A percentile compares a stretch with the other conserved stretches of the same genome.
Conservation (phyloP, 352 stramenopile genomes). For the Phytophthora nicotianae region DNA sequence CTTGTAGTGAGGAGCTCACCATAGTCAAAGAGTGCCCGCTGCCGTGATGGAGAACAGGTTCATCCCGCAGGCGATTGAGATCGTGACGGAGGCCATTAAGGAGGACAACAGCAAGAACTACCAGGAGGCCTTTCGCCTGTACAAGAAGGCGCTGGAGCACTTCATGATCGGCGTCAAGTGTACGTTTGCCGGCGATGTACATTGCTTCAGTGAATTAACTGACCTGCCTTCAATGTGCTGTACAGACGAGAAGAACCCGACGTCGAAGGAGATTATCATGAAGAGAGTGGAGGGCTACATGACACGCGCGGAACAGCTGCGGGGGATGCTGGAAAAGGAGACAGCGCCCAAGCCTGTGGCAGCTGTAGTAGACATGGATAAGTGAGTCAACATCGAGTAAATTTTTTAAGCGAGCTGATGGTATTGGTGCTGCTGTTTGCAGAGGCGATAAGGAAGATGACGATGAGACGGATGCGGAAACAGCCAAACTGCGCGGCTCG, state of each 20-base stretch:
- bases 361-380: slow-evolving; percentile 70
- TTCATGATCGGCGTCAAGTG: slow-evolving; percentile 92
- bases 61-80: slow-evolving; percentile 91
- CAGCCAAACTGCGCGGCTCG: slow-evolving; percentile 95
- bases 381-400: slow-evolving; percentile 41
- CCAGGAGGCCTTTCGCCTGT: slow-evolving; percentile 84
- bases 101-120: slow-evolving; percentile 92
- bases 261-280: slow-evolving; percentile 90
- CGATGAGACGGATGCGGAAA: slow-evolving; percentile 94
- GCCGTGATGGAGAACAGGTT: slow-evolving; percentile 89
- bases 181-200: slow-evolving; percentile 32
- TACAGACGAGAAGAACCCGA: slow-evolving; percentile 92
- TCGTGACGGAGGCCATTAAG: slow-evolving; percentile 87
- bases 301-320: slow-evolving; percentile 87
- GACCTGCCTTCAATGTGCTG: slow-evolving; percentile 6
- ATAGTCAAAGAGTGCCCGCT: neutral
- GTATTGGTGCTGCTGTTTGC: slow-evolving; percentile 7
- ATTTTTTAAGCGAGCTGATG: neutral
- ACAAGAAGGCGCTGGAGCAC: slow-evolving; percentile 91
- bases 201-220: neutral
- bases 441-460: slow-evolving; percentile 86
- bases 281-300: slow-evolving; percentile 92
- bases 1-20: no score
- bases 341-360: slow-evolving; percentile 62
- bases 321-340: slow-evolving; percentile 77